Percentiles rank a stretch among this genome's conserved stretches.
Evolutionary conservation across 1,284 basidiomycete species (phyloP).

Genomic region (Cryptococcus sp.): DNA sequence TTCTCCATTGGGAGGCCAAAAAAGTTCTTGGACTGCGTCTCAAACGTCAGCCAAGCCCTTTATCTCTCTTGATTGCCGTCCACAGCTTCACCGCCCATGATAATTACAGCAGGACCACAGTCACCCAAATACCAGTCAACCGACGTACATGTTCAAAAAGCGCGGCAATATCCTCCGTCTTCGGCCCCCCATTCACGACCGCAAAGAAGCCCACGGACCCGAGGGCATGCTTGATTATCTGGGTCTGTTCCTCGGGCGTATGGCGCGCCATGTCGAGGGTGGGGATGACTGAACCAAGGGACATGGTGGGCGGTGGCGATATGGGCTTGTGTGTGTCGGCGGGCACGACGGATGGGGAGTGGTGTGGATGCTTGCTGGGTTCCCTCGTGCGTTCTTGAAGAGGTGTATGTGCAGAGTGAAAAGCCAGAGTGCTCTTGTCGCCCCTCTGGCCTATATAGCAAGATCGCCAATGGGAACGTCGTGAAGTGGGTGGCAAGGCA

Average conservation of each 20-base stretch:
- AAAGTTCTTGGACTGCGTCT: slow-evolving; percentile 13
- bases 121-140: too few relatives aligned
- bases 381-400: too few relatives aligned
- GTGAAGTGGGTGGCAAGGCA: too few relatives aligned
- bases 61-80: not conserved
- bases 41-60: not conserved
- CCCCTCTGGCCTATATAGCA: too few relatives aligned
- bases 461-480: too few relatives aligned
- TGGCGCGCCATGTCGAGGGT: slow-evolving; percentile 22
- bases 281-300: slow-evolving; percentile 11
- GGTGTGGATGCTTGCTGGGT: too few relatives aligned
- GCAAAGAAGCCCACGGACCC: slow-evolving; percentile 22
- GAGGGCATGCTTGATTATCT: slow-evolving; percentile 19
- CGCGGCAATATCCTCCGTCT: slow-evolving; percentile 6
- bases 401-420: too few relatives aligned
- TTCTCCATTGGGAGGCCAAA: slow-evolving; percentile 15
- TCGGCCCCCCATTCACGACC: slow-evolving; percentile 16
- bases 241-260: slow-evolving; percentile 19
- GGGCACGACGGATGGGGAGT: too few relatives aligned
- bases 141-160: slow-evolving; percentile 21
- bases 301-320: not conserved
- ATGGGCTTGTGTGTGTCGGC: not conserved
- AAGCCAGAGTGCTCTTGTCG: too few relatives aligned
- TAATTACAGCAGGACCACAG: not conserved
- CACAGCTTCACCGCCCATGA: too few relatives aligned